Evolutionary conservation across 768 basidiomycete species (phyloP).

Genomic region (Calocera cornea): DNA sequence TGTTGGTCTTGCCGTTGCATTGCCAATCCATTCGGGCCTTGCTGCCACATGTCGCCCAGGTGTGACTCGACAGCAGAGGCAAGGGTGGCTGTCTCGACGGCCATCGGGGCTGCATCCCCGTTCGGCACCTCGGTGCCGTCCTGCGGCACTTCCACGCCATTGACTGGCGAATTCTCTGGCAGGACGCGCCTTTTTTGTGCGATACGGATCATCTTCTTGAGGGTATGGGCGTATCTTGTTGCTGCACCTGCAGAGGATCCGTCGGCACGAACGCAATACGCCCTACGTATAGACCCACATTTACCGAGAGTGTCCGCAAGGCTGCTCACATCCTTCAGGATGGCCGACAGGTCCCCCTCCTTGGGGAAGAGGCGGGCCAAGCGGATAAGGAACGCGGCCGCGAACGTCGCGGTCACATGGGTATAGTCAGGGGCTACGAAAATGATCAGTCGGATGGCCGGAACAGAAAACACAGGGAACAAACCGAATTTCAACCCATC

Average conservation of each 20-base stretch:
- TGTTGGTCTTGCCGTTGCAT: neutral
- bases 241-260: conserved; percentile 53
- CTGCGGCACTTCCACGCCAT: neutral
- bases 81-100: neutral
- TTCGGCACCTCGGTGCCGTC: neutral
- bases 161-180: conserved; percentile 14
- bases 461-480: conserved; percentile 14
- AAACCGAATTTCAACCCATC: conserved; percentile 85
- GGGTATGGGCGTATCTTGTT: conserved; percentile 78
- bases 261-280: neutral
- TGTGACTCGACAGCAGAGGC: neutral
- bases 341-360: conserved; percentile 63
- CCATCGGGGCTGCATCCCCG: neutral
- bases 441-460: neutral
- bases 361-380: conserved; percentile 77
- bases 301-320: conserved; percentile 62
- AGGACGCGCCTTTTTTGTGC: conserved; percentile 28
- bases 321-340: conserved; percentile 63
- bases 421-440: conserved; percentile 69
- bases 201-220: conserved; percentile 72
- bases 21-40: no score
- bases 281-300: conserved; percentile 36
- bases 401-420: conserved; percentile 87
- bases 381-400: conserved; percentile 78
- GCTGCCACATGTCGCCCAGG: neutral